Evolutionary conservation across 805 yeast species (phyloP), one percentile per base, ranked within the genome.

Genomic region (Sungouiella blattae): DNA sequence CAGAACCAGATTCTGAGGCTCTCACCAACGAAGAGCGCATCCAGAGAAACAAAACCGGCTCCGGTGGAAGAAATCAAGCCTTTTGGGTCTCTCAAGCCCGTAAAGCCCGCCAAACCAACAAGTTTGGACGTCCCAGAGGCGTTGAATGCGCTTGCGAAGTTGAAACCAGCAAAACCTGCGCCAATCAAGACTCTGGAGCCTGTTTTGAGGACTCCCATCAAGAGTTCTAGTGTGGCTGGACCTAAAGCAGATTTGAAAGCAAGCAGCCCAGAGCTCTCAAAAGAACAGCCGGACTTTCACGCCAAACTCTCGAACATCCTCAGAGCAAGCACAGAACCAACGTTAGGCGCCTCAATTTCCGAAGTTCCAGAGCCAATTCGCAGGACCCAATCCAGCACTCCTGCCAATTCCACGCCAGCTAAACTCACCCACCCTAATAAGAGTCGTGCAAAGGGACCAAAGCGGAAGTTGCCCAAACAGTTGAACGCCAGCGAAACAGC

Each of bases 361-460:
- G 8, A 7, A 6, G 21, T 16, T 22, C 20, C 20, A 2, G 21
- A n/a, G 15, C 30, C 30, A 7, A 18, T 18, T 3, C 26, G 33
- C 11, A 16, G 28, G 9, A 20, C 22, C 9, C 22, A 20, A 20
- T 7, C 8, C 22, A 20, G 8, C 22, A 20, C 8, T 20, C 9
- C 22, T 20, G 22, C n/a, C n/a, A n/a, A n/a, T n/a, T n/a, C n/a
- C 7, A 1, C 14, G 4, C 2, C 15, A 7, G 5, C 23, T 6
- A 62, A 61, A 27, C 53, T 75, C 30, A 55, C 55, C 0, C 79
- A 75, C 49, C 53, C 69, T 2, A 74, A 64, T 29, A 76, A 75
- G 46, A 37, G 53, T 0, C 56, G 81, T 35, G 58, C 78, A 12
- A 68, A 60, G 36, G 81, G 81, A 0, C 81, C 81, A 0, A 72